Conservation (phyloP, 768 basidiomycete species). For the Phanerochaete sordida region DNA sequence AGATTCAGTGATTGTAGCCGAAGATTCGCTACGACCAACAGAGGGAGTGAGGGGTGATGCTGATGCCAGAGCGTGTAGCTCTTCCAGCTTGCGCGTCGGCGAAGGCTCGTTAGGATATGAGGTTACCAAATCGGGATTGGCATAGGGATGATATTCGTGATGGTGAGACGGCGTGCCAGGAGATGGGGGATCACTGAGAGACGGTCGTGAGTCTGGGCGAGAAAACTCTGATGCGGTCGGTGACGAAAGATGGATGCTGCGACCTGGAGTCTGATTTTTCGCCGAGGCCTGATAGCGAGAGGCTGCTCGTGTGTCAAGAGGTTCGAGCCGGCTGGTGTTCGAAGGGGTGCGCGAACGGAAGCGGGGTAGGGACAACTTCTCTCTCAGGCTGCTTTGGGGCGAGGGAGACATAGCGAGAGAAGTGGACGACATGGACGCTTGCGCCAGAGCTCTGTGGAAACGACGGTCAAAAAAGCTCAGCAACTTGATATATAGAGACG, state of each 20-base stretch:
- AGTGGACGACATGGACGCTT: slow-evolving; percentile 56
- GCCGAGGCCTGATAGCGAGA: slow-evolving; percentile 11
- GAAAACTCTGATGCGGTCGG: slow-evolving; percentile 15
- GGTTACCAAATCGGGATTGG: slow-evolving; percentile 66
- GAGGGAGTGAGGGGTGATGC: slow-evolving; percentile 27
- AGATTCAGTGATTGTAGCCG: slow-evolving; percentile 44
- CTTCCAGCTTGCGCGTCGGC: slow-evolving; percentile 9
- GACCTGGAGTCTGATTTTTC: slow-evolving; percentile 10
- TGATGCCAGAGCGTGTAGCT: slow-evolving; percentile 5
- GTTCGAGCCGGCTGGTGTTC: slow-evolving; percentile 12
- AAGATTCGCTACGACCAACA: slow-evolving; percentile 47
- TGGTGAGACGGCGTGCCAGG: slow-evolving; percentile 14
- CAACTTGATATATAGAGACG: slow-evolving; percentile 27
- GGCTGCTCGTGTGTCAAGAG: slow-evolving; percentile 13
- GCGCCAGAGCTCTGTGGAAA: slow-evolving; percentile 48
- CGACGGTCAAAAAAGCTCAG: background rate
- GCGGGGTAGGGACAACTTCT: slow-evolving; percentile 42
- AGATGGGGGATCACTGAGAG: slow-evolving; percentile 33
- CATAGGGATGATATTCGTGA: slow-evolving; percentile 65
- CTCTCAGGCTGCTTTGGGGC: slow-evolving; percentile 32
- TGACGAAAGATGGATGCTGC: slow-evolving; percentile 15
- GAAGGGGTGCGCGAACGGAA: slow-evolving; percentile 31
- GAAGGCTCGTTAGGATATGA: background rate
- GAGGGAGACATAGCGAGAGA: slow-evolving; percentile 40
- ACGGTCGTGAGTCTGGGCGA: slow-evolving; percentile 17